Conservation (phyloP, 2,329 filamentous ascomycete genomes). For the Claviceps sp. region DNA sequence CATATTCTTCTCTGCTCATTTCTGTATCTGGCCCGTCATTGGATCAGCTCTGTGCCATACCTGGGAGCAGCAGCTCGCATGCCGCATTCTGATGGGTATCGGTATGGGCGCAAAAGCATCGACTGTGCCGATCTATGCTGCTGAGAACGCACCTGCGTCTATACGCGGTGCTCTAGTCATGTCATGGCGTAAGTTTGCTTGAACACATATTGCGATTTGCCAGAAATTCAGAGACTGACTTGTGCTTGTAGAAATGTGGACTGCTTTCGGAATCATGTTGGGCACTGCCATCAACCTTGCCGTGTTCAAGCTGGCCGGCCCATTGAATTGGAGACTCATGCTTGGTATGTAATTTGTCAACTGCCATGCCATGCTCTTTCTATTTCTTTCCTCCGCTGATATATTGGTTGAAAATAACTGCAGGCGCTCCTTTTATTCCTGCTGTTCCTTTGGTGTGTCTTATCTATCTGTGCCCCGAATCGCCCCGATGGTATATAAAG, state of each 20-base stretch:
- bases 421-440: slow-evolving; percentile 42
- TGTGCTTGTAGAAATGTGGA: slow-evolving; percentile 43
- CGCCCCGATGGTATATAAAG: slow-evolving; percentile 52
- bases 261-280: slow-evolving; percentile 36
- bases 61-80: slow-evolving; percentile 53
- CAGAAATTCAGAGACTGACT: neutral
- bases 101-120: slow-evolving; percentile 50
- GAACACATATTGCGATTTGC: slow-evolving; percentile 25
- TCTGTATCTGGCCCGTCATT: slow-evolving; percentile 35
- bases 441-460: slow-evolving; percentile 37
- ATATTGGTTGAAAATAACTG: neutral
- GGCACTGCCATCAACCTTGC: slow-evolving; percentile 27
- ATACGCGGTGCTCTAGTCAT: slow-evolving; percentile 69
- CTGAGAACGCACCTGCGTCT: slow-evolving; percentile 55
- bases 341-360: slow-evolving; percentile 25
- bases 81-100: slow-evolving; percentile 54
- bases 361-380: neutral
- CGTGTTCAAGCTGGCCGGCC: slow-evolving; percentile 12
- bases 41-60: slow-evolving; percentile 46
- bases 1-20: slow-evolving; percentile 47
- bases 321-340: slow-evolving; percentile 25
- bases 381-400: neutral
- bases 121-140: slow-evolving; percentile 58
- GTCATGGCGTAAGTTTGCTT: slow-evolving; percentile 53
- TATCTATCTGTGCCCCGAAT: slow-evolving; percentile 52